Evolutionary conservation across 495 filamentous ascomycete species (phyloP), one percentile per base, ranked within the genome.

Genomic region (Lophiotrema nucula): DNA sequence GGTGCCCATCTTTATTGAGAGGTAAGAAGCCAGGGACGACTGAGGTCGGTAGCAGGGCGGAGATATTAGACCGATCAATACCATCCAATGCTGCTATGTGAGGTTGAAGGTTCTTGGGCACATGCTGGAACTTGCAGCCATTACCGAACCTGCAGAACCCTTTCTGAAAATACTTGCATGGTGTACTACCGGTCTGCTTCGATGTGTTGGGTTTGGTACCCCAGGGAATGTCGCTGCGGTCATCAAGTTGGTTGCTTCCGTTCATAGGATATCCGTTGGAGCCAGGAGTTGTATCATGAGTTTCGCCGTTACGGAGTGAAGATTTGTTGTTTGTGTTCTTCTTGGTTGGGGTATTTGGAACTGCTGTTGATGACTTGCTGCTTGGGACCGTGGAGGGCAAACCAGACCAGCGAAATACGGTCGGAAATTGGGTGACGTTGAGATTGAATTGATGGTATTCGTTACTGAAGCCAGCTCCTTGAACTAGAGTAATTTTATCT

Each of bases 401-500:
- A 10, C 47, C 55, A 15, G 61, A 58, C 39, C 43, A 64, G 12
- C 67, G 48, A 35, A 72, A 72, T 16, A 72, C 19, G 24, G 53
- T 55, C 16, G 58, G 63, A 47, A 69, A 72, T 12, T 69, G 60
- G 31, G 65, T 64, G 44, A 68, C 55, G 16, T 53, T 55, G 43
- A 72, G 42, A 26, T 62, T 57, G 27, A 72, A 61, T 33, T 57
- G 59, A 12, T 38, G 55, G 54, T 63, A 70, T n/a, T 68, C 65
- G 11, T 56, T 58, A 44, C 60, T 66, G 45, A 72, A 67, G 15
- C 38, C 53, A 12, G 60, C 48, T 6, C 47, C 57, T 60, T 75
- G 76, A 38, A 86, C 66, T 13, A 85, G 73, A 5, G 81, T 83
- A 47, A 85, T 76, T 21, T 77, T 75, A 12, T 70, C 65, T 18